These are phyloP conservation scores for Penicillium verhagenii DNA, from an alignment of 495 filamentous ascomycete species.

Conservation along the genomic window DNA sequence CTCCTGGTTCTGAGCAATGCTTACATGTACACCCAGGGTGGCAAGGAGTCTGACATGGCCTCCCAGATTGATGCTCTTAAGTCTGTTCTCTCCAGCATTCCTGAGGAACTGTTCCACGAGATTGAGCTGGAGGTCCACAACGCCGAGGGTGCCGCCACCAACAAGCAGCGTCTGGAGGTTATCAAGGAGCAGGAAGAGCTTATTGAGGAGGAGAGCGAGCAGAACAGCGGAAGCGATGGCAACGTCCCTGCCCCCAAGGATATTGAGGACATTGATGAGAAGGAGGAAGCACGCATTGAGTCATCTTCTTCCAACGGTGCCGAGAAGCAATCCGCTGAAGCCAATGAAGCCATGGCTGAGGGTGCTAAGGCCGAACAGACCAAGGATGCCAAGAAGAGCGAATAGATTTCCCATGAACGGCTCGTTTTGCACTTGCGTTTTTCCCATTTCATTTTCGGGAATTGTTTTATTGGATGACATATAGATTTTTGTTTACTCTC, in stretches of 20 bases:
- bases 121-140: slow-evolving; percentile 98
- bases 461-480: slow-evolving; percentile 9
- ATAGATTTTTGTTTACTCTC: slow-evolving; percentile 14
- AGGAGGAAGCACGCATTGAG: slow-evolving; percentile 43
- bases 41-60: slow-evolving; percentile 83
- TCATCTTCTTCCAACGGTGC: slow-evolving; percentile 17
- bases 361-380: slow-evolving; percentile 36
- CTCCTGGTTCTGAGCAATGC: slow-evolving; percentile 95
- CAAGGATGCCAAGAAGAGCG: slow-evolving; percentile 30
- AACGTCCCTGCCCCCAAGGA: slow-evolving; percentile 61
- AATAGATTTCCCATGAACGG: slow-evolving; percentile 21
- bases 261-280: slow-evolving; percentile 83
- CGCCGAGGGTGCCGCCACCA: slow-evolving; percentile 95
- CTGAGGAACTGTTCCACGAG: slow-evolving; percentile 98
- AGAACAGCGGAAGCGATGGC: slow-evolving; percentile 72
- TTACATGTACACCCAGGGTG: slow-evolving; percentile 83
- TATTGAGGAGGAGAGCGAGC: slow-evolving; percentile 94
- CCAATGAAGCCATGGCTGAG: slow-evolving; percentile 42
- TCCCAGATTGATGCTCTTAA: slow-evolving; percentile 93
- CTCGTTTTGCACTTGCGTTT: slow-evolving; percentile 8
- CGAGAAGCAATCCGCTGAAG: slow-evolving; percentile 39
- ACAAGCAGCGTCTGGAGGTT: slow-evolving; percentile 98
- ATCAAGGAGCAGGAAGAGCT: slow-evolving; percentile 98
- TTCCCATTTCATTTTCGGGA: slow-evolving; percentile 1
- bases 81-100: slow-evolving; percentile 87